Conservation (phyloP, 108 stramenopile genomes). For the Bacterosira constricta region DNA sequence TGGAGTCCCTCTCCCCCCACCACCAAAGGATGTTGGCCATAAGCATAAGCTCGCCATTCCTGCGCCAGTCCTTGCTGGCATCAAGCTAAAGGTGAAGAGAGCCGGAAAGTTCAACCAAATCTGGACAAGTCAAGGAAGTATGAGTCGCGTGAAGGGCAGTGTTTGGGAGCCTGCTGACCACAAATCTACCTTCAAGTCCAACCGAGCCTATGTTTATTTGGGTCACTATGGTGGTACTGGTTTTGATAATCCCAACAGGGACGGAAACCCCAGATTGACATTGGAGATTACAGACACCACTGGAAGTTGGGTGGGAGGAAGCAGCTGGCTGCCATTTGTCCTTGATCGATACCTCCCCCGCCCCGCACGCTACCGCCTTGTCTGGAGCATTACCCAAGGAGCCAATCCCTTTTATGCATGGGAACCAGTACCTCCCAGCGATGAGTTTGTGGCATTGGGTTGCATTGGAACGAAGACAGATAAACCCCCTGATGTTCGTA, state of each 20-base stretch:
- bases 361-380: conserved; percentile 93
- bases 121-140: conserved; percentile 95
- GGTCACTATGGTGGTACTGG: conserved; percentile 91
- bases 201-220: conserved; percentile 88
- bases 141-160: conserved; percentile 89
- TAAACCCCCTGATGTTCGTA: conserved; percentile 84
- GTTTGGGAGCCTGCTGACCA: conserved; percentile 89
- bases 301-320: conserved; percentile 88
- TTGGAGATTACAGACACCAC: conserved; percentile 95
- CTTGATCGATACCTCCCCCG: conserved; percentile 91
- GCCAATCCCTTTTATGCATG: conserved; percentile 94
- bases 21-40: conserved; percentile 78
- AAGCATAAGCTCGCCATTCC: conserved; percentile 82
- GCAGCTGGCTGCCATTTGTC: conserved; percentile 93
- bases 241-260: conserved; percentile 87
- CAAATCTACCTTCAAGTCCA: conserved; percentile 71
- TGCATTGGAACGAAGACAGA: conserved; percentile 93
- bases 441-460: conserved; percentile 94
- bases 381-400: conserved; percentile 94
- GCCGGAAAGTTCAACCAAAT: conserved; percentile 79
- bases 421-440: conserved; percentile 96
- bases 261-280: conserved; percentile 75
- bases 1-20: conserved; percentile 70
- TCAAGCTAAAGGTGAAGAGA: conserved; percentile 95
- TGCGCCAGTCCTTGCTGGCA: conserved; percentile 85